Base-by-base conservation (phyloP, 2,329 filamentous ascomycete species). In the Sporothrix luriei region DNA sequence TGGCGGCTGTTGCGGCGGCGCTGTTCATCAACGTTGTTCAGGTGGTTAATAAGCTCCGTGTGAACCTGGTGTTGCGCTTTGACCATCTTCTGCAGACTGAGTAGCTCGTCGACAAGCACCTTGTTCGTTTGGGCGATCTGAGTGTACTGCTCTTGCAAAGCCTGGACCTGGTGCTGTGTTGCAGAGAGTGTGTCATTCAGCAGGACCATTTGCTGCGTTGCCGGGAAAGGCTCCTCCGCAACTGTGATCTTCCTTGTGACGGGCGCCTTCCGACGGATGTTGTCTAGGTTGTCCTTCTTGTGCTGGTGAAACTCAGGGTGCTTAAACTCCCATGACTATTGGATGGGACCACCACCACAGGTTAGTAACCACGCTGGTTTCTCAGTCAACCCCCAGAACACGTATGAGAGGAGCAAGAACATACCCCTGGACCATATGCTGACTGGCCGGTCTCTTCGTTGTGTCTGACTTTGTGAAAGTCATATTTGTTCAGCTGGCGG, bases 401-500 rank as follows among this genome's bases (percentile, higher is more conserved):
- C 11, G 3, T 38, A 1, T 14, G 14, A 11, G 21, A 33, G 54
- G 6, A n/a, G 14, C 2, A 26, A 48, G 24, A 38, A 70, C 68
- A 14, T 81, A 95, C 92, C 80, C 91, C 91, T 72, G 90, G 84
- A 21, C 93, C 93, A 76, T 96, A 96, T 7, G 90, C 90, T 69
- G 91, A 93, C 75, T 91, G 87, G 33, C 90, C 91, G 75, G 87
- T 92, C 76, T 96, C 93, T 77, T 97, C 93, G 74, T 93, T 96
- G 76, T 94, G 92, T 73, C 95, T 88, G 73, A 98, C 94, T 84
- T 99, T 99, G 84, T 99, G 95, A 75, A 99, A 99, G 78, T 99
- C 70, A 52, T 71, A 71, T 29, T 69, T 71, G 68, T 71, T 71
- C 26, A 71, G 51, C 79, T 97, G 94, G 64, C 94, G 91, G 70